Evolutionary conservation across 1,284 basidiomycete genomes (phyloP).

Genomic region (Sporisorium scitamineum): DNA sequence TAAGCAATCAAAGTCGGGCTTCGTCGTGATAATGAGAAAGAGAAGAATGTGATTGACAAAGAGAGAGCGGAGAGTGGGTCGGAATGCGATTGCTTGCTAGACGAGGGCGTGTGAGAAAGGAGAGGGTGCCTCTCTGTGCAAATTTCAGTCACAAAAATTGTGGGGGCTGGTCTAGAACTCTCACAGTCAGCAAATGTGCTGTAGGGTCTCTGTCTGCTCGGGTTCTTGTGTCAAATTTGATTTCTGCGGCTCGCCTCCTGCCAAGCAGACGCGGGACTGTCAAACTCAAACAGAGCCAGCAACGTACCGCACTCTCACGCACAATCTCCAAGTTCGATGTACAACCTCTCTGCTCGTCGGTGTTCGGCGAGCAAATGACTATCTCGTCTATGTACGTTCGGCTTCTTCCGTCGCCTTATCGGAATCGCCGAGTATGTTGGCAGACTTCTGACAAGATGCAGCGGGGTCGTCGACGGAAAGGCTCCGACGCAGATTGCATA

Average conservation of each 20-base stretch:
- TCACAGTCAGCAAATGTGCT: no score
- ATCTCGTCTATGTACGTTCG: background rate
- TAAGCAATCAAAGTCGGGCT: background rate
- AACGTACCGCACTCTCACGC: no score
- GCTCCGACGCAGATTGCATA: no score
- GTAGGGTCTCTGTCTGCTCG: no score
- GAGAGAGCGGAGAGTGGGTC: no score
- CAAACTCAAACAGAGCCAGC: no score
- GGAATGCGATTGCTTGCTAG: background rate
- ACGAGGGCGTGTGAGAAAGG: no score
- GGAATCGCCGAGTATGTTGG: background rate
- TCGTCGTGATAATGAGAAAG: background rate
- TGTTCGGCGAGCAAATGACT: background rate
- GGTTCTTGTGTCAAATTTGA: no score
- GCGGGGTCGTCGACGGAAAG: no score
- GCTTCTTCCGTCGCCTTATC: constrained; percentile 1
- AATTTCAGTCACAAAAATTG: background rate
- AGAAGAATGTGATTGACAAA: background rate
- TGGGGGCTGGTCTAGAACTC: background rate
- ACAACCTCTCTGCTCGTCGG: background rate
- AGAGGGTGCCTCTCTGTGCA: background rate
- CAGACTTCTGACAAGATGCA: no score
- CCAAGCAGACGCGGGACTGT: no score
- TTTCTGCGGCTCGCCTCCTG: no score
- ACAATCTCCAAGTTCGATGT: background rate